Evolutionary conservation across 2,329 filamentous ascomycete genomes (phyloP), one percentile per base, ranked within the genome.

Genomic region (Fonsecaea multimorphosa): DNA sequence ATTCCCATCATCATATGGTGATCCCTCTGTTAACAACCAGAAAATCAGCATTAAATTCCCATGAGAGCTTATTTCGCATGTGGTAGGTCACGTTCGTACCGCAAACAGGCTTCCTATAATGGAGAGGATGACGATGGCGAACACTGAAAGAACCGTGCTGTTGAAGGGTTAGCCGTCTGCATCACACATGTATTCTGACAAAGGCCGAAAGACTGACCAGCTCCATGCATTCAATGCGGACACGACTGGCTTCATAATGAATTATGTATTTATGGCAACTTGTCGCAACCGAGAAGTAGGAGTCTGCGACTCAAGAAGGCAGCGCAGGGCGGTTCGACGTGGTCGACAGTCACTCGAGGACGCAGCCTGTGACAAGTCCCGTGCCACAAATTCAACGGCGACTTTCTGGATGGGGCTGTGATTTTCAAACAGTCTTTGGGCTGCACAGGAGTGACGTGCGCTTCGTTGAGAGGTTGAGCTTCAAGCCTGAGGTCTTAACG

Each of bases 181-280:
- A 11, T 19, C n/a, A 12, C 56, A 49, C 22, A 49, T 24, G 9
- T 3, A 5, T 36, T 8, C 27, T 9, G 54, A 46, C 7, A 24
- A n/a, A 8, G 40, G 44, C 60, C 51, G 8, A 16, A 49, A 36
- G 55, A 78, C 87, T 76, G 84, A 97, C 93, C 93, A 97, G 83
- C 89, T 92, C 93, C 93, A 97, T 76, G 93, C 94, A 82, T 96
- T 93, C 82, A 93, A 86, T 72, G 92, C 89, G 76, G 92, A 91
- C 73, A 98, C 91, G 77, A 98, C 84, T 73, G 94, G 93, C 89
- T 97, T 97, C 93, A 97, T 97, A 76, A 75, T 87, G 83, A 38
- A 9, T 12, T 49, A 8, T 49, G 24, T 22, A 8, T 49, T 49
- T 22, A 24, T 24, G 7, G 9, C 44, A 49, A 24, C 44, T 5